phyloP scores from a whole-genome alignment of 371 early-diverging fungal species.

The Zychaea mexicana region DNA sequence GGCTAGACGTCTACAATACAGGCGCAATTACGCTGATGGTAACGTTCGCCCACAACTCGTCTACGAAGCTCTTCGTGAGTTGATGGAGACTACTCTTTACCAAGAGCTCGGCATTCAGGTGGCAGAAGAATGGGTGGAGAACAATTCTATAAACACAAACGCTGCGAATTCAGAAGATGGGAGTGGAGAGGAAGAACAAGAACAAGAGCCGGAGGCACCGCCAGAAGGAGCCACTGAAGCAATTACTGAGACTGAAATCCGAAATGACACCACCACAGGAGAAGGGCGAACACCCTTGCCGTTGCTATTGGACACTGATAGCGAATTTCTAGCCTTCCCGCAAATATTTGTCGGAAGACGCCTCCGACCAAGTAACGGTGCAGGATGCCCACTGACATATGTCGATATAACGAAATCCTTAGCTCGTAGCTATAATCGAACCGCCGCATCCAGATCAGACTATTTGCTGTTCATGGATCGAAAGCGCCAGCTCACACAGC shows the following conservation, averaged over 20 bases:
- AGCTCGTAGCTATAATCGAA: background rate
- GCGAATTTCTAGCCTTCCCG: background rate
- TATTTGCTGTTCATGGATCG: too few species aligned
- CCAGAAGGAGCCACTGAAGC: too few species aligned
- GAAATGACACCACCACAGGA: too few species aligned
- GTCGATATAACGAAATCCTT: background rate
- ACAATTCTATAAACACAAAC: too few species aligned
- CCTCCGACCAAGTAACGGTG: background rate
- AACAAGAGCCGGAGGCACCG: background rate
- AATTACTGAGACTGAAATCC: too few species aligned
- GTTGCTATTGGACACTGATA: background rate
- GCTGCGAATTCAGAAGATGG: too few species aligned
- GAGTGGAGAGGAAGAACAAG: constrained; percentile 6
- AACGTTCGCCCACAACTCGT: background rate
- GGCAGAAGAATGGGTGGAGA: constrained; percentile 2
- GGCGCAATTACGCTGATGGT: background rate
- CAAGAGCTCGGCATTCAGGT: constrained; percentile 3
- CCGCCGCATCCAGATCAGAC: too few species aligned
- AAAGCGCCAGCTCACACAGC: too few species aligned
- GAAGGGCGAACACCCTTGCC: constrained; percentile 1
- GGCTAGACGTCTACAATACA: constrained; percentile 5
- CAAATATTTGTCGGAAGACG: background rate
- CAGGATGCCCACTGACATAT: background rate
- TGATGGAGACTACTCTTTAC: background rate
- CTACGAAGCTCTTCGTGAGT: background rate